Base-by-base conservation (phyloP, 768 basidiomycete species). In the Hortiboletus flavorubellus region DNA sequence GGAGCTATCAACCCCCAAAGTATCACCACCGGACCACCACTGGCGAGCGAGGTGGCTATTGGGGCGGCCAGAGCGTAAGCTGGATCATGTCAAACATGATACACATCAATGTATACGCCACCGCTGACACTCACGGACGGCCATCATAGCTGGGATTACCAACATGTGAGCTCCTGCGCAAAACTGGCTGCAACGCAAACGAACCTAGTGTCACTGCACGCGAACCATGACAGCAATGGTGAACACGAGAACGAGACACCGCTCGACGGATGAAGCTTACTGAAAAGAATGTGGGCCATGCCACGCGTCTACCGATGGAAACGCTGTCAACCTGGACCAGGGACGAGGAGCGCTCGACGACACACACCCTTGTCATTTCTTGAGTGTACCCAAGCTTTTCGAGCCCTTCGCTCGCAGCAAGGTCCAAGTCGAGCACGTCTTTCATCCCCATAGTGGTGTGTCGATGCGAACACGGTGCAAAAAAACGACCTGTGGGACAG, bases 11-110 rank as follows among this genome's bases (percentile, higher is more conserved):
- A 80, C 82, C 80, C 81, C 83, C 82, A 84, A 21, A 84, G 64
- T n/a, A 84, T 81, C 1, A 78, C 78, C 0, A 71, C 81, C 4
- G 82, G 80, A 3, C 82, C 82, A 35, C 83, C 83, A 16, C 74
- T 80, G 3, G 78, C 69, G 5, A 84, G 71, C 12, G 79, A 79
- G 0, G 83, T 84, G 1, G 78, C 78, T 44, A 85, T 76, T 15
- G 83, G 83, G 1, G 81, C 77, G 6, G 78, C 70, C n/a, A 85
- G 74, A 16, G 78, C 80, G 54, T 76, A 84, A 8, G 83, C 83
- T 84, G 51, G 5, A 26, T 43, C 45, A 10, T n/a, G 48, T 62
- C 56, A 26, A 63, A 49, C 18, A 18, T 3, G 48, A 33, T 23
- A 21, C 18, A 26, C 23, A 26, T 23, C 29, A 21, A n/a, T n/a